Conservation (phyloP, 2,329 filamentous ascomycete genomes). For the Neospermospora avenae region DNA sequence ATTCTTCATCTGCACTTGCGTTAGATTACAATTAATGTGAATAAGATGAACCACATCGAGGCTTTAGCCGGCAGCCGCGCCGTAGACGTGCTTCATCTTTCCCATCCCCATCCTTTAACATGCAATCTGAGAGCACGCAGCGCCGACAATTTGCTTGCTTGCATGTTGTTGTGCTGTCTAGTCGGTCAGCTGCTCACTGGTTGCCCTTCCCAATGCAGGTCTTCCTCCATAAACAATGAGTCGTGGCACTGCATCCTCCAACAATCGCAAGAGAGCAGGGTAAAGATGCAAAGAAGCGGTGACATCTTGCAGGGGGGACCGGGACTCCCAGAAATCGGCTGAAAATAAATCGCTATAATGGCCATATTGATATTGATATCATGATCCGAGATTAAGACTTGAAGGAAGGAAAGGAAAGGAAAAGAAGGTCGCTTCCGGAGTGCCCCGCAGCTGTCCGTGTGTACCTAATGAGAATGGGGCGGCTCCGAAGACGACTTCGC, state of each 20-base stretch:
- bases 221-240: not conserved
- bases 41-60: not conserved
- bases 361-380: not conserved
- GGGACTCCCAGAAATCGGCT: not conserved
- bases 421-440: not conserved
- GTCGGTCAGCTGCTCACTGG: not conserved
- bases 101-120: not conserved
- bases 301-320: not conserved
- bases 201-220: not conserved
- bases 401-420: not conserved
- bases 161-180: conserved; percentile 1
- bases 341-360: not conserved
- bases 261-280: not conserved
- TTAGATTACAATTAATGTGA: not conserved
- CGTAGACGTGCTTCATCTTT: not conserved
- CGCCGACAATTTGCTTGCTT: not conserved
- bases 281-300: not conserved
- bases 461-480: too few relatives aligned
- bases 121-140: not conserved
- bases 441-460: too few relatives aligned
- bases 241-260: conserved; percentile 2
- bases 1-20: not conserved
- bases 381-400: not conserved
- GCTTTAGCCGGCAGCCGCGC: not conserved
- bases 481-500: not conserved